Evolutionary conservation across 495 filamentous ascomycete genomes (phyloP).

Genomic region (Podospora appendiculata): DNA sequence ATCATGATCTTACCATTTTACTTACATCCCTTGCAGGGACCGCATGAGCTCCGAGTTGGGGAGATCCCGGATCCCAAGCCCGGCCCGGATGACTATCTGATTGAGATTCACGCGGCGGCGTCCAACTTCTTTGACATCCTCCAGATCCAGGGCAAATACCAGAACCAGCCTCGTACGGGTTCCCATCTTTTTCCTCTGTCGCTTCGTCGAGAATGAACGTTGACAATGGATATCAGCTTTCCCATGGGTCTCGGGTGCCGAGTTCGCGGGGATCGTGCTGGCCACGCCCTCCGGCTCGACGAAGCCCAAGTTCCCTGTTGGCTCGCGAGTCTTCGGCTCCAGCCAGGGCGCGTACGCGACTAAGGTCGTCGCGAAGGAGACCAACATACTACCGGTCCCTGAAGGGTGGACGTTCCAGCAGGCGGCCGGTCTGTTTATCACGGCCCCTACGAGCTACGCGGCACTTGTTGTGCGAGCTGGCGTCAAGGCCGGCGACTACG

Average conservation of each 20-base stretch:
- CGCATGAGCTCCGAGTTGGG: conserved; percentile 67
- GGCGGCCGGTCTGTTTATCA: conserved; percentile 85
- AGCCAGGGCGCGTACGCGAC: conserved; percentile 83
- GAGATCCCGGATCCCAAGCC: conserved; percentile 67
- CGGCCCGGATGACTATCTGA: conserved; percentile 66
- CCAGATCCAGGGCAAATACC: conserved; percentile 75
- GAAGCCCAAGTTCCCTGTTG: conserved; percentile 52
- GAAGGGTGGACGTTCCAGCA: conserved; percentile 73
- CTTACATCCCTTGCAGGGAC: conserved; percentile 47
- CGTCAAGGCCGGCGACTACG: conserved; percentile 72
- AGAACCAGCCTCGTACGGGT: conserved; percentile 48
- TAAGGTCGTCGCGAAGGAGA: conserved; percentile 58
- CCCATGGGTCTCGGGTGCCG: conserved; percentile 81
- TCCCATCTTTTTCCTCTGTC: neutral
- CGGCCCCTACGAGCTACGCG: conserved; percentile 83
- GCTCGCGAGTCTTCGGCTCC: conserved; percentile 81
- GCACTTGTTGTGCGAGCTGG: conserved; percentile 71
- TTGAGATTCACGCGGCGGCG: conserved; percentile 79
- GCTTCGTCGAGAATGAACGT: neutral
- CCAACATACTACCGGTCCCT: conserved; percentile 63
- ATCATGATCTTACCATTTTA: neutral
- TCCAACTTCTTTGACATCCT: conserved; percentile 96
- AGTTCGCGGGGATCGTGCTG: conserved; percentile 76
- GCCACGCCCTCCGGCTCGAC: conserved; percentile 46
- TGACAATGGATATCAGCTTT: conserved; percentile 33